A percentile compares a stretch with the other conserved stretches of the same genome.
phyloP scores from a whole-genome alignment of 2,329 filamentous ascomycete genomes.

The Neurospora crassa region DNA sequence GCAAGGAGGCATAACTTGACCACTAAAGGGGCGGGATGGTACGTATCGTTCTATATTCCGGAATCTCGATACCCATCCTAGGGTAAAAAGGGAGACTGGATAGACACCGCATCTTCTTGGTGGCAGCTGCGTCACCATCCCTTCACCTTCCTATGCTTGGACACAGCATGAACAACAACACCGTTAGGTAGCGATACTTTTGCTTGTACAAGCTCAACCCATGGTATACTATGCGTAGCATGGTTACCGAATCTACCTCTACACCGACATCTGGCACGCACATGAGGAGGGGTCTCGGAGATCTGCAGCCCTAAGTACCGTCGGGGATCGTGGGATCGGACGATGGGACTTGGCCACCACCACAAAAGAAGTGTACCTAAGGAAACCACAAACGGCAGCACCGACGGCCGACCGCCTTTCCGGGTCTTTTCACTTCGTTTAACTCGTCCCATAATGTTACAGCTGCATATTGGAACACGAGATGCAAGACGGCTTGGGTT shows the following conservation, averaged over 20 bases:
- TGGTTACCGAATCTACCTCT: constrained; percentile 2
- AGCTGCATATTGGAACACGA: neutral
- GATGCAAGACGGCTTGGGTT: neutral
- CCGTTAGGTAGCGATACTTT: neutral
- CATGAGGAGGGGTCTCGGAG: constrained; percentile 3
- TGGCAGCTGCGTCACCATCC: neutral
- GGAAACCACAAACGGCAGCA: neutral
- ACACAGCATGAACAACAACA: neutral
- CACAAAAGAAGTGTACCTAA: neutral
- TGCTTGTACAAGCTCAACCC: neutral
- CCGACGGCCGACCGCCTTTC: neutral
- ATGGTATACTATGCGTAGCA: neutral
- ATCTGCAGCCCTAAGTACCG: constrained; percentile 7
- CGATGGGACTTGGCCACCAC: neutral
- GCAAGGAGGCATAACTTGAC: neutral
- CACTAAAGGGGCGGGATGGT: too few relatives aligned
- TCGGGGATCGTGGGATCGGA: neutral
- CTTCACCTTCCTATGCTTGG: neutral
- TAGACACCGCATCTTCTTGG: neutral
- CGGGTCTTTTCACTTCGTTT: neutral
- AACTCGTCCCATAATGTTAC: neutral
- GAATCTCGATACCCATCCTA: neutral
- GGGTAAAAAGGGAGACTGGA: neutral
- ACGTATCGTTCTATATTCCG: too few relatives aligned
- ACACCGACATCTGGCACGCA: constrained; percentile 11